These are phyloP conservation scores for Exobasidium cylindrosporum DNA, from an alignment of 1,284 basidiomycete genomes.

Conservation along the genomic window DNA sequence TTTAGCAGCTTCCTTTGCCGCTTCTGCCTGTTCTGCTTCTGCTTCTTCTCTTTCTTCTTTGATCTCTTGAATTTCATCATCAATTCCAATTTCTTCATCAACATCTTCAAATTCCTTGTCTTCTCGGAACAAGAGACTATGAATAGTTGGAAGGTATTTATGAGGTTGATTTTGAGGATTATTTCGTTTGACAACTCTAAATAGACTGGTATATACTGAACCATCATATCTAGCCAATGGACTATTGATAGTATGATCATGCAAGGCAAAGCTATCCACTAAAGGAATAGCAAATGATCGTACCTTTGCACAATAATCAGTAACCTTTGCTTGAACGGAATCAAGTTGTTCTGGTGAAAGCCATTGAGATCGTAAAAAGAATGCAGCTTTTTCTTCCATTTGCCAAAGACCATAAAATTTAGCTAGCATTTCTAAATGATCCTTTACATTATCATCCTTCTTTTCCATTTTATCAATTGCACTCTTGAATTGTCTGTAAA, in stretches of 20 bases:
- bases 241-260: constrained; percentile 64
- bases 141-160: constrained; percentile 62
- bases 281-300: constrained; percentile 59
- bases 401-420: constrained; percentile 59
- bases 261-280: constrained; percentile 61
- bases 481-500: constrained; percentile 54
- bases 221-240: constrained; percentile 58
- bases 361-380: constrained; percentile 60
- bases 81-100: constrained; percentile 58
- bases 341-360: constrained; percentile 58
- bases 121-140: constrained; percentile 60
- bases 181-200: constrained; percentile 44
- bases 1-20: constrained; percentile 15
- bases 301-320: constrained; percentile 59
- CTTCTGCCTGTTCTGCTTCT: constrained; percentile 22
- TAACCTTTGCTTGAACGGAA: constrained; percentile 57
- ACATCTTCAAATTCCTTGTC: constrained; percentile 56
- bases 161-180: constrained; percentile 57
- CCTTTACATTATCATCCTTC: constrained; percentile 42
- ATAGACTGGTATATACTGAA: constrained; percentile 52
- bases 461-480: constrained; percentile 45
- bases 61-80: constrained; percentile 58
- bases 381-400: constrained; percentile 62
- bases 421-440: constrained; percentile 39
- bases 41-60: constrained; percentile 50